These are phyloP conservation scores for Yamadazyma spencermartinsiae DNA, from an alignment of 1,139 yeast species.

Conservation along the genomic window DNA sequence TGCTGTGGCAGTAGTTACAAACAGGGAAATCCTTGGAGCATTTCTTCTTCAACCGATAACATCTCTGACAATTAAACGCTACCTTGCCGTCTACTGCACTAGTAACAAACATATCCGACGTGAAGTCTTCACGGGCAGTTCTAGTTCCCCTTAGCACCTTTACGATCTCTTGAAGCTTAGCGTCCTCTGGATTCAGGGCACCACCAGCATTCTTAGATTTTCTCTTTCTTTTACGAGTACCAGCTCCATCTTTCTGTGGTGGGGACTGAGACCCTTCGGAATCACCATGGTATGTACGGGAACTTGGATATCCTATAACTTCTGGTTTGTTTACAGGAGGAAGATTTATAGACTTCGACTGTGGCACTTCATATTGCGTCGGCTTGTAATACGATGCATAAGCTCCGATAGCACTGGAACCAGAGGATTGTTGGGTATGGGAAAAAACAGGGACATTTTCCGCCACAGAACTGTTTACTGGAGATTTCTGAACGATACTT, in stretches of 20 bases:
- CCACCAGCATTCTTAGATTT: not conserved
- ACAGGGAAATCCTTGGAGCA: slow-evolving; percentile 40
- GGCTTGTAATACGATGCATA: too few relatives aligned
- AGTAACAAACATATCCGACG: slow-evolving; percentile 11
- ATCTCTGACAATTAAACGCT: slow-evolving; percentile 40
- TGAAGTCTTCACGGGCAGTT: slow-evolving; percentile 14
- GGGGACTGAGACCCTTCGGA: not conserved
- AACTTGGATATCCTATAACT: too few relatives aligned
- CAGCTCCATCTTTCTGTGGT: not conserved
- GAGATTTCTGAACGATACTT: too few relatives aligned
- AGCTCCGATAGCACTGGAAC: too few relatives aligned
- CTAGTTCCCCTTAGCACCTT: slow-evolving; percentile 8
- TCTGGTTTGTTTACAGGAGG: too few relatives aligned
- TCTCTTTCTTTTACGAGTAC: not conserved
- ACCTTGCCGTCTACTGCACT: slow-evolving; percentile 8
- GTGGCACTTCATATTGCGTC: too few relatives aligned
- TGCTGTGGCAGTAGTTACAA: slow-evolving; percentile 37
- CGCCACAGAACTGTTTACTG: too few relatives aligned
- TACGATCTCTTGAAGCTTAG: slow-evolving; percentile 8
- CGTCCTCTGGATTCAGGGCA: slow-evolving; percentile 10
- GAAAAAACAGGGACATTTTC: too few relatives aligned
- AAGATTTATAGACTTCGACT: too few relatives aligned
- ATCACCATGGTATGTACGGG: too few relatives aligned
- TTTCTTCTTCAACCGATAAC: slow-evolving; percentile 45
- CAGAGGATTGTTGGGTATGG: too few relatives aligned